Conservation (phyloP, 2,329 filamentous ascomycete genomes). For the Calonectria ilicicola region DNA sequence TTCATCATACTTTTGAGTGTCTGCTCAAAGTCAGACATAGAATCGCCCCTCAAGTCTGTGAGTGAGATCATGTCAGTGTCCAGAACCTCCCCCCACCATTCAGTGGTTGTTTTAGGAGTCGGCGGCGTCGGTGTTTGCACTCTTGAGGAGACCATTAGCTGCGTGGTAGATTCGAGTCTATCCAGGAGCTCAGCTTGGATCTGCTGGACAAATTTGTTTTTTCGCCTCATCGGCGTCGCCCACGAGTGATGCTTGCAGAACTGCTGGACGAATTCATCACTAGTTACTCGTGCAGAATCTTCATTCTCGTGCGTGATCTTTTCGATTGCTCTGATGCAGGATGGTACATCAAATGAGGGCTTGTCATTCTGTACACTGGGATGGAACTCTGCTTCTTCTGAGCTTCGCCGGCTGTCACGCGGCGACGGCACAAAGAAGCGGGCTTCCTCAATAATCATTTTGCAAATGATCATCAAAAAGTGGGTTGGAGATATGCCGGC, state of each 20-base stretch:
- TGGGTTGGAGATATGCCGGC: not conserved
- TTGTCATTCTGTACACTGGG: not conserved
- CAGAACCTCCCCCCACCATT: not conserved
- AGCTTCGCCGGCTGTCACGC: not conserved
- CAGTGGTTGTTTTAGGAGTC: not conserved
- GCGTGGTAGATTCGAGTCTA: not conserved
- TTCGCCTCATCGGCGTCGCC: not conserved
- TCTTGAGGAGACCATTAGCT: not conserved
- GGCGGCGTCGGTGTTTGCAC: not conserved
- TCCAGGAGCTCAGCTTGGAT: not conserved
- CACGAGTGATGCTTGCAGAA: slow-evolving; percentile 10
- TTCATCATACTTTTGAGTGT: not conserved
- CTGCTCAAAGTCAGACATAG: not conserved
- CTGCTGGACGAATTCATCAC: not conserved
- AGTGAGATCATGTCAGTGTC: not conserved
- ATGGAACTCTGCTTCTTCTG: not conserved
- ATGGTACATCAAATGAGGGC: not conserved
- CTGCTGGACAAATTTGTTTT: not conserved
- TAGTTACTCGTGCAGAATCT: not conserved
- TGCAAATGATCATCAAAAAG: slow-evolving; percentile 14
- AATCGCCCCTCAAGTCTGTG: not conserved
- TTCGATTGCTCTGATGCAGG: not conserved
- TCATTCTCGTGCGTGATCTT: not conserved
- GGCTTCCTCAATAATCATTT: not conserved
- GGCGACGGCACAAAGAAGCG: not conserved